Percentiles rank a stretch among this genome's conserved stretches.
These are phyloP conservation scores for Tricholoma hemisulphureum DNA, from an alignment of 768 basidiomycete species.

Conservation along the genomic window DNA sequence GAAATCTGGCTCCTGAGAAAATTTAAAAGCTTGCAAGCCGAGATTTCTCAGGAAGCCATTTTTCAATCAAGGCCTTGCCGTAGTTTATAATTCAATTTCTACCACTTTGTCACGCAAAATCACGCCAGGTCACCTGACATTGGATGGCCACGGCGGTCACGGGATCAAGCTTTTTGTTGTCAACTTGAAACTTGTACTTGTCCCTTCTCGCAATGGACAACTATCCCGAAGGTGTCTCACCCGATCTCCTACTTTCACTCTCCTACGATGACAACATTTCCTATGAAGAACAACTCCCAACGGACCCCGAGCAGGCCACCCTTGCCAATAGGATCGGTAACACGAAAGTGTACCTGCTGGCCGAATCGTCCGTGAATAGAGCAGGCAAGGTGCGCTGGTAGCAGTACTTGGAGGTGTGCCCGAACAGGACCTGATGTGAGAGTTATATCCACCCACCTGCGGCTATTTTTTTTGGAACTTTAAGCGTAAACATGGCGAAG, in stretches of 20 bases:
- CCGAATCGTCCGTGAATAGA: slow-evolving; percentile 60
- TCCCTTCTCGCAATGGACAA: slow-evolving; percentile 45
- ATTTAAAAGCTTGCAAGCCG: no score
- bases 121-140: no score
- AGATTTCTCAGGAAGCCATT: no score
- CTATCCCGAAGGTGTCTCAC: slow-evolving; percentile 34
- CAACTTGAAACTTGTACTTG: slow-evolving; percentile 3
- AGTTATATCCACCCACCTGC: slow-evolving; percentile 24
- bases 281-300: slow-evolving; percentile 57
- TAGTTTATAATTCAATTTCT: no score
- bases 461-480: slow-evolving; percentile 35
- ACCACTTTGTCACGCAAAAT: no score
- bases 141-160: not conserved
- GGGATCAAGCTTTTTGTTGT: not conserved
- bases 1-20: no score
- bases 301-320: slow-evolving; percentile 32
- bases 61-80: no score
- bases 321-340: slow-evolving; percentile 69
- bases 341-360: slow-evolving; percentile 74
- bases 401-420: slow-evolving; percentile 35
- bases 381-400: slow-evolving; percentile 71
- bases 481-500: slow-evolving; percentile 45
- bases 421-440: slow-evolving; percentile 46
- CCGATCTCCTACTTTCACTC: slow-evolving; percentile 32
- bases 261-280: slow-evolving; percentile 56